These are phyloP conservation scores for Vigna reflexopilosa DNA, from an alignment of 306 rosid species.

Conservation along the genomic window DNA sequence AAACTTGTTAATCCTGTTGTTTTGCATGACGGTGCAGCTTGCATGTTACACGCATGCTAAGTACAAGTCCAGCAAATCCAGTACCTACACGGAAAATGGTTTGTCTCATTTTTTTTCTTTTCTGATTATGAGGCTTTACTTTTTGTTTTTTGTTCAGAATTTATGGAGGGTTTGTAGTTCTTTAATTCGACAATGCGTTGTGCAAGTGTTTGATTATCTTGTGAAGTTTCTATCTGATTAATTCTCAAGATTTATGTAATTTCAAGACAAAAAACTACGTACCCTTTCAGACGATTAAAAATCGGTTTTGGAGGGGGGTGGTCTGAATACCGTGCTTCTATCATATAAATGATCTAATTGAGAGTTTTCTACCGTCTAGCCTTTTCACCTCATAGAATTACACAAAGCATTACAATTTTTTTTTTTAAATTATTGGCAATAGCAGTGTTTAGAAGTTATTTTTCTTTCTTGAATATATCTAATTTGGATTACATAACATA, in stretches of 20 bases:
- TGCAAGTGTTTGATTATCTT: background rate
- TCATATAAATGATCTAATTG: background rate
- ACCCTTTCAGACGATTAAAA: background rate
- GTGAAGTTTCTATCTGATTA: conserved; percentile 13
- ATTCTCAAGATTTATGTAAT: background rate
- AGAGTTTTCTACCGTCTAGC: background rate
- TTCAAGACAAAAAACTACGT: background rate
- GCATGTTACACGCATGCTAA: conserved; percentile 79
- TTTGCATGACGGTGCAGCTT: conserved; percentile 69
- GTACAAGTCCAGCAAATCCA: conserved; percentile 76
- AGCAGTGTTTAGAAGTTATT: background rate
- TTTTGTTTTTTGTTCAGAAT: background rate
- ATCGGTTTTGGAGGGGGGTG: background rate
- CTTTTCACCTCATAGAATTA: background rate
- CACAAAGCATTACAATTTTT: background rate
- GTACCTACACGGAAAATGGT: conserved; percentile 76
- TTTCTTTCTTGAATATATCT: background rate
- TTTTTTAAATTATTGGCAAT: background rate
- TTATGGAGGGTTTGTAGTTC: conserved; percentile 21
- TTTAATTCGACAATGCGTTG: conserved; percentile 12
- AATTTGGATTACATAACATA: conserved; percentile 1
- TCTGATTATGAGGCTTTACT: background rate
- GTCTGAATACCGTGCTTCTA: background rate
- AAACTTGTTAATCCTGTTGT: conserved; percentile 27
- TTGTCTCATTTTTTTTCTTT: conserved; percentile 31